Evolutionary conservation across 176 grass and related monocot species (phyloP), one percentile per base, ranked within the genome.

Genomic region (Oryza punctata): DNA sequence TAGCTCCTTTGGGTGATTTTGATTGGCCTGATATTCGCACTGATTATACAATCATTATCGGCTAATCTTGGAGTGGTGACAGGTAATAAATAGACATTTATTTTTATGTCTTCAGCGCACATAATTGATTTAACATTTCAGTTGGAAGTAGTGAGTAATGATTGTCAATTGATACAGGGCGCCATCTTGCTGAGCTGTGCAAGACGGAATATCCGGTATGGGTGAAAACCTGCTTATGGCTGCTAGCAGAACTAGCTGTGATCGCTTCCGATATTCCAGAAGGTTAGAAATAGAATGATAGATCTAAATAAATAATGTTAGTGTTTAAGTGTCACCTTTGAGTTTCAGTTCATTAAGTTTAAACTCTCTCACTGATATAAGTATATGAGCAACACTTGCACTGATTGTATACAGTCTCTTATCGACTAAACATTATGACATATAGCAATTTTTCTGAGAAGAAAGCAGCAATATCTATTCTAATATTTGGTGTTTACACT

Each of bases 1-100:
- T 67, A 98, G 96, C 96, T 98, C 30, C 76, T 98, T 44, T 98
- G 96, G 96, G 93, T 98, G 16, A 93, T 98, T 50, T 78, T 98
- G 46, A 81, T 98, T 49, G 93, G 96, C 2, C 90, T 98, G 10
- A 63, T 94, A 73, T 98, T 98, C n/a, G 96, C 96, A 0, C 57
- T 98, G 24, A 88, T 98, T 2, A 98, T 98, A 75, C 96, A 98
- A 47, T 95, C 96, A 5, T 83, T 98, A 45, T 77, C 93, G 1
- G 96, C 96, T 15, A 98, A 98, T 84, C 91, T 98, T 40, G 96
- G 96, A 3, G 96, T 98, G 2, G 87, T 92, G 63, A 98, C 96
- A 89, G 93, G 96, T 98, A 88, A 44, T 18, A 32, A 65, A 60
- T 66, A 27, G 2, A 50, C 16, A 18, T 16, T 38, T 49, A 61